Conservation (phyloP, 352 stramenopile species). For the Phytophthora lateralis region DNA sequence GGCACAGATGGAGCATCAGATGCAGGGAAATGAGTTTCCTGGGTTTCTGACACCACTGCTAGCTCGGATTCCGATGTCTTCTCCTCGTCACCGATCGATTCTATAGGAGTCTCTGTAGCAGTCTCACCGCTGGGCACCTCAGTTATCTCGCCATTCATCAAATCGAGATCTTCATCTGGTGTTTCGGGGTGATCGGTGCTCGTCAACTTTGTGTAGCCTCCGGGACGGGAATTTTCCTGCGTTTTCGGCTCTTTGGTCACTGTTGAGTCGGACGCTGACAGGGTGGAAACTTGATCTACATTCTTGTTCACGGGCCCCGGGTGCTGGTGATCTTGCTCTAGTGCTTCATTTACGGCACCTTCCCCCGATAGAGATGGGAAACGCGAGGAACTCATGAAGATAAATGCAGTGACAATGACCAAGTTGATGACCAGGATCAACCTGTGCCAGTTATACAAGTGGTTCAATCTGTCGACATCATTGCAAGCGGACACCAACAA, state of each 20-base stretch:
- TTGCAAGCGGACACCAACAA: not conserved
- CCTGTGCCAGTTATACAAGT: slow-evolving; percentile 22
- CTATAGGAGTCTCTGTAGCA: not conserved
- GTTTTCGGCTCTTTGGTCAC: slow-evolving; percentile 9
- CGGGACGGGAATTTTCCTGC: slow-evolving; percentile 7
- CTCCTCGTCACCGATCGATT: not conserved
- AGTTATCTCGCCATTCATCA: slow-evolving; percentile 2
- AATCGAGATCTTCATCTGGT: slow-evolving; percentile 7
- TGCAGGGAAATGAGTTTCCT: not conserved
- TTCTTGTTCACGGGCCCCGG: slow-evolving; percentile 17
- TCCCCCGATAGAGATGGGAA: slow-evolving; percentile 47
- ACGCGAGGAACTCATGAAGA: slow-evolving; percentile 56
- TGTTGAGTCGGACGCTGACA: not conserved
- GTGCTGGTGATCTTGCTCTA: slow-evolving; percentile 39
- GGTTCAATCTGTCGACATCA: not conserved
- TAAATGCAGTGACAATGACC: slow-evolving; percentile 48
- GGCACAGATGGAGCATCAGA: not conserved
- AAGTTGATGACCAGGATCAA: slow-evolving; percentile 59
- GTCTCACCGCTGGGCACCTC: not conserved
- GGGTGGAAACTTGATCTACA: slow-evolving; percentile 6
- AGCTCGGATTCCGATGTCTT: not conserved
- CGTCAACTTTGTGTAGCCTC: slow-evolving; percentile 31
- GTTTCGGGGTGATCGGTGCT: slow-evolving; percentile 7
- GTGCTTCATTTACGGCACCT: slow-evolving; percentile 40
- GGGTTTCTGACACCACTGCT: not conserved